Evolutionary conservation across 208 protist genomes (phyloP).

Genomic region (Leishmania turanica): DNA sequence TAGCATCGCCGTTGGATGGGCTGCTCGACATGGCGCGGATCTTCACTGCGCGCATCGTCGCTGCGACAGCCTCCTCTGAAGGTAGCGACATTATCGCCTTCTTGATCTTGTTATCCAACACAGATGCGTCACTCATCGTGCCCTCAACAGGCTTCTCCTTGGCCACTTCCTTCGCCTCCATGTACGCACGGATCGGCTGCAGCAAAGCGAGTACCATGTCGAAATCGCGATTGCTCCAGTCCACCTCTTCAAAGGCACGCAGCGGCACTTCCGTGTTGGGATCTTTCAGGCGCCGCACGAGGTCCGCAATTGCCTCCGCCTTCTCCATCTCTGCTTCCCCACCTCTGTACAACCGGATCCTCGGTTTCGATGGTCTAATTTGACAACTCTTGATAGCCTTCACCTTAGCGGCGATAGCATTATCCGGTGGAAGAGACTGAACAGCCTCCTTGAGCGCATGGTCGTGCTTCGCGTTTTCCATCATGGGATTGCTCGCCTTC

Average conservation of each 20-base stretch:
- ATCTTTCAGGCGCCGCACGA: slow-evolving; percentile 36
- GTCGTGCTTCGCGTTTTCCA: slow-evolving; percentile 11
- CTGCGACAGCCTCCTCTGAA: slow-evolving; percentile 32
- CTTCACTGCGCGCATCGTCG: slow-evolving; percentile 29
- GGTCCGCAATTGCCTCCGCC: slow-evolving; percentile 35
- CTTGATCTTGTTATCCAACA: slow-evolving; percentile 39
- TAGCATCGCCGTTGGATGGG: slow-evolving; percentile 42
- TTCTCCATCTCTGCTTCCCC: slow-evolving; percentile 29
- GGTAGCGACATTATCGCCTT: slow-evolving; percentile 45
- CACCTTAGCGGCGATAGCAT: slow-evolving; percentile 40
- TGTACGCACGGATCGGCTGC: slow-evolving; percentile 45
- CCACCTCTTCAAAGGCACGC: slow-evolving; percentile 42
- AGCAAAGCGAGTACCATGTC: slow-evolving; percentile 40
- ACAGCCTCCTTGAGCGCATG: slow-evolving; percentile 41
- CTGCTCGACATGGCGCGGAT: slow-evolving; percentile 12
- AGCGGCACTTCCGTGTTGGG: slow-evolving; percentile 36
- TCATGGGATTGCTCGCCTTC: slow-evolving; percentile 42
- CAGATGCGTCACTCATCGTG: neutral
- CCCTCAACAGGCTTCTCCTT: slow-evolving; percentile 13
- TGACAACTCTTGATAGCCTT: slow-evolving; percentile 31
- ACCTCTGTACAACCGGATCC: slow-evolving; percentile 2
- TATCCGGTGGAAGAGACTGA: slow-evolving; percentile 37
- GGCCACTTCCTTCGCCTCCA: slow-evolving; percentile 58
- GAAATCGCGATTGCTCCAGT: slow-evolving; percentile 58
- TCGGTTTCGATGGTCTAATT: slow-evolving; percentile 15